Percentiles rank a stretch among this genome's conserved stretches.
phyloP scores from a whole-genome alignment of 768 basidiomycete genomes.

The Sarcodon aspratus region DNA sequence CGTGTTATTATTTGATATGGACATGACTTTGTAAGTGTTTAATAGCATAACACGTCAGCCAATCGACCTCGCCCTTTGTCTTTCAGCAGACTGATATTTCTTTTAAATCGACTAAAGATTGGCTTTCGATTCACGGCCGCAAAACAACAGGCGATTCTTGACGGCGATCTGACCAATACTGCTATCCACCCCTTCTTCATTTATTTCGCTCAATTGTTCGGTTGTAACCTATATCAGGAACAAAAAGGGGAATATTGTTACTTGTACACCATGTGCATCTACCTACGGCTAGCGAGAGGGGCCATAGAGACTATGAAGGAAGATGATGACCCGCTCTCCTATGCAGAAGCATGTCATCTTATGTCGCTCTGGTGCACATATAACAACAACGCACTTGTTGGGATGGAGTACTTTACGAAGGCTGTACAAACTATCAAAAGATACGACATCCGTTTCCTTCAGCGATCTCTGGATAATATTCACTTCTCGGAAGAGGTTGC shows the following conservation, averaged over 20 bases:
- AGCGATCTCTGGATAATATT: too few species aligned
- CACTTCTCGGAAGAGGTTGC: too few species aligned
- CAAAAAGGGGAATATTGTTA: not conserved
- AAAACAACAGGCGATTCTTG: not conserved
- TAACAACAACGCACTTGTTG: not conserved
- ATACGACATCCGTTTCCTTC: not conserved
- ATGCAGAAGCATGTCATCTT: not conserved
- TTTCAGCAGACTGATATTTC: not conserved
- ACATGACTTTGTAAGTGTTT: not conserved
- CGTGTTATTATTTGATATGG: not conserved
- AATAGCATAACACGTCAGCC: not conserved
- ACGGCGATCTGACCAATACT: not conserved
- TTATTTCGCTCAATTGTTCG: not conserved
- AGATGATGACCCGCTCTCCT: not conserved
- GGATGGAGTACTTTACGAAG: not conserved
- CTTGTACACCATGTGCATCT: not conserved
- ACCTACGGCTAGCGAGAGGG: not conserved
- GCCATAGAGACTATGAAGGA: not conserved
- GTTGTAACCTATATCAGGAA: not conserved
- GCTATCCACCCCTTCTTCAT: not conserved
- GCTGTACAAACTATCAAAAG: not conserved
- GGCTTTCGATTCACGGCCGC: not conserved
- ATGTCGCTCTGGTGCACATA: not conserved
- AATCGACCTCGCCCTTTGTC: not conserved
- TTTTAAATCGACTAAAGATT: not conserved